Evolutionary conservation across 2,329 filamentous ascomycete species (phyloP), one percentile per base, ranked within the genome.

Genomic region (Xylaria sp.): DNA sequence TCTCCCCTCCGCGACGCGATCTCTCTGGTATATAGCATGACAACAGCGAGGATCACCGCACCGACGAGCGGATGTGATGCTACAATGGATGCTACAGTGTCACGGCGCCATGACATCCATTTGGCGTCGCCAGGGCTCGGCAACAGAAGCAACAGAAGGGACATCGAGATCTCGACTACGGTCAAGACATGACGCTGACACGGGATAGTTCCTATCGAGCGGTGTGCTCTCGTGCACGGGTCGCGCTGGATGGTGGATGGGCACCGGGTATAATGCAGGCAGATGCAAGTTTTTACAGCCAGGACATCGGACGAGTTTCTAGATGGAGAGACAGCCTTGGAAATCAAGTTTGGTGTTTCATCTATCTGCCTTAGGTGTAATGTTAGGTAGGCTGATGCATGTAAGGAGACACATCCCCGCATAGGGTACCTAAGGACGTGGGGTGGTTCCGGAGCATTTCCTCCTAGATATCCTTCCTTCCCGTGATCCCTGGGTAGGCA

Each of bases 141-240:
- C 34, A 36, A 11, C 11, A 36, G 34, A 36, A 11, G 4, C 39
- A 11, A 27, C 24, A 27, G 21, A 32, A 14, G 12, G 24, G 24
- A n/a, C 50, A 53, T 53, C 50, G 24, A 53, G 50, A 53, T 53
- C 50, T 14, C n/a, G 50, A 53, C 50, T 17, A n/a, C 12, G 24
- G 32, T 32, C 24, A 32, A 32, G 24, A 19, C 21, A 12, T 14
- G 47, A 1, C n/a, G n/a, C 24, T 27, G 21, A 21, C n/a, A 19
- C 17, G 12, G 47, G 11, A 9, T 12, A 2, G 47, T 48, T 48
- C n/a, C 47, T 42, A 2, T 14, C 11, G 47, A 2, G 47, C n/a
- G 47, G 47, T 48, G 47, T 48, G 47, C 21, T 24, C 21, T 48
- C 47, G 5, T 48, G 7, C 34, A 11, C 24, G 24, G 24, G 24